phyloP scores from a whole-genome alignment of 805 yeast genomes.

The Lachancea dasiensis region DNA sequence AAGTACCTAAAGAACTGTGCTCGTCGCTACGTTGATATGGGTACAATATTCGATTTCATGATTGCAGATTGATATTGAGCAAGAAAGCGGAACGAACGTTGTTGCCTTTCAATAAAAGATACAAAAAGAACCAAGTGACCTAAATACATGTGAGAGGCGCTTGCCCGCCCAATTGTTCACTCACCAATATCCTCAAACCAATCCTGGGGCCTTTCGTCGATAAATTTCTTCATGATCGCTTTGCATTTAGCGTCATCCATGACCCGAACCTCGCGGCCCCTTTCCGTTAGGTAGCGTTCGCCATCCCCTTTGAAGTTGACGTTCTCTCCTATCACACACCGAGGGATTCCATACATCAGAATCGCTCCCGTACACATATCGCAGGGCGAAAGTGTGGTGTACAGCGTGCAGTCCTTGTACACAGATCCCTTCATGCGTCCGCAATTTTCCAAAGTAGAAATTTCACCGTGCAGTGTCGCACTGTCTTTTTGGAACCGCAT shows the following conservation, averaged over 20 bases:
- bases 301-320: slow-evolving; percentile 69
- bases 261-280: slow-evolving; percentile 71
- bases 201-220: slow-evolving; percentile 65
- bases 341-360: slow-evolving; percentile 75
- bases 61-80: neutral
- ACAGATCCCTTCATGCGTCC: slow-evolving; percentile 78
- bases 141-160: too few relatives aligned
- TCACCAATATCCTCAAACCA: slow-evolving; percentile 81
- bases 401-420: slow-evolving; percentile 83
- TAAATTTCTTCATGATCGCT: slow-evolving; percentile 70
- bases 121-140: too few relatives aligned
- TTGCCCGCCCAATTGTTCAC: too few relatives aligned
- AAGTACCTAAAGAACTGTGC: slow-evolving; percentile 78
- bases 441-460: slow-evolving; percentile 80
- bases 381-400: slow-evolving; percentile 90
- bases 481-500: slow-evolving; percentile 80
- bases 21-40: slow-evolving; percentile 83
- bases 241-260: slow-evolving; percentile 56
- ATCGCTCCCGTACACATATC: slow-evolving; percentile 95
- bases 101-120: too few relatives aligned
- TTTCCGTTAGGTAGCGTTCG: slow-evolving; percentile 59
- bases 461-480: slow-evolving; percentile 89
- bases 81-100: slow-evolving; percentile 1
- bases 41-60: slow-evolving; percentile 66
- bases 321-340: slow-evolving; percentile 89